A percentile compares a stretch with the other conserved stretches of the same genome.
Conservation (phyloP, 169 alveolate species). For the Plasmodium vivax region DNA sequence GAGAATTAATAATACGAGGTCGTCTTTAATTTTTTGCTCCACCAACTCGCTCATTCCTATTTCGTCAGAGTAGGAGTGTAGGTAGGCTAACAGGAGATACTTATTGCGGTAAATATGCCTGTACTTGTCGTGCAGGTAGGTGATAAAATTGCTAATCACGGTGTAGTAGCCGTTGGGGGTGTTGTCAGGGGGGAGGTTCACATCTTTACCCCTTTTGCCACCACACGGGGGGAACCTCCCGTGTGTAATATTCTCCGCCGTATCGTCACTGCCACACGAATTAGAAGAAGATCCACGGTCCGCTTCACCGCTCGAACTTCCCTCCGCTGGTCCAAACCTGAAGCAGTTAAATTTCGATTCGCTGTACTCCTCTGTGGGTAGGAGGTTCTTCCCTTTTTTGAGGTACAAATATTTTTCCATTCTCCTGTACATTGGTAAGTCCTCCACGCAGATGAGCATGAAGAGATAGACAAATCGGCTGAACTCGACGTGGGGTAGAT, state of each 20-base stretch:
- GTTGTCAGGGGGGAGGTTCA: not conserved
- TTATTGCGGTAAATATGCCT: constrained; percentile 62
- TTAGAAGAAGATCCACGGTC: not conserved
- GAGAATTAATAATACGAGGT: constrained; percentile 28
- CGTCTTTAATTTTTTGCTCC: constrained; percentile 33
- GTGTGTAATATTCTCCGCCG: not conserved
- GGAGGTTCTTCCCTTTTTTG: constrained; percentile 1
- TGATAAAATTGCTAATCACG: constrained; percentile 26
- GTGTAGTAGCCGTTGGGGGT: constrained; percentile 15
- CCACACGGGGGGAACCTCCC: not conserved
- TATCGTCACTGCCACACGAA: not conserved
- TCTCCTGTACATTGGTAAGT: constrained; percentile 28
- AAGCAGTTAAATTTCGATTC: constrained; percentile 50
- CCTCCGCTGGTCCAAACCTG: constrained; percentile 1
- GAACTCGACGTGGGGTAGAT: constrained; percentile 45
- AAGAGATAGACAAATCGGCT: constrained; percentile 50
- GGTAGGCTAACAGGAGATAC: constrained; percentile 27
- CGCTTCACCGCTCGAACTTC: not conserved
- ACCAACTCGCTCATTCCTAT: constrained; percentile 25
- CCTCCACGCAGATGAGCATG: constrained; percentile 43
- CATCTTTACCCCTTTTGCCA: not conserved
- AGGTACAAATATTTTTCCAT: constrained; percentile 65
- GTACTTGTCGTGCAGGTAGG: constrained; percentile 59
- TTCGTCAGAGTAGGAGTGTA: constrained; percentile 68
- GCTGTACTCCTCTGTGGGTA: constrained; percentile 2